Evolutionary conservation across 768 basidiomycete species (phyloP).

Genomic region (Pleurotus eryngii): DNA sequence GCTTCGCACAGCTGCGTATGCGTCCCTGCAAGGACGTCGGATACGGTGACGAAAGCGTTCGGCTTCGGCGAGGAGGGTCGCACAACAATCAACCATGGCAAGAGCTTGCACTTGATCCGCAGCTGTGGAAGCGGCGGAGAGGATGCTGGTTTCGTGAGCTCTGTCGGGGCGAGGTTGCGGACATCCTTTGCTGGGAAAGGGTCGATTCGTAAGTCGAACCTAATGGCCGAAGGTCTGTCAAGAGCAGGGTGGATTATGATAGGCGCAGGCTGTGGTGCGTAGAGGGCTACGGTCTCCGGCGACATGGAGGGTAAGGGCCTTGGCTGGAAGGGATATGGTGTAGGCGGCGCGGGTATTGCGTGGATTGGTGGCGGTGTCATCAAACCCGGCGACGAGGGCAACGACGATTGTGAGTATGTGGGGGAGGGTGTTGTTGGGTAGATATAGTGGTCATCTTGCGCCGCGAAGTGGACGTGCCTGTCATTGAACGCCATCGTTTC

Average conservation of each 20-base stretch:
- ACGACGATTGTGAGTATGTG: neutral
- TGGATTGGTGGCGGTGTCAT: neutral
- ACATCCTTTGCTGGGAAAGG: neutral
- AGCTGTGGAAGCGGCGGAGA: slow-evolving; percentile 18
- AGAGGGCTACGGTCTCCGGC: neutral
- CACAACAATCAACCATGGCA: slow-evolving; percentile 19
- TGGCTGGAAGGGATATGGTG: neutral
- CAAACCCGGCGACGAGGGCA: slow-evolving; percentile 5
- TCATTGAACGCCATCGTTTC: neutral
- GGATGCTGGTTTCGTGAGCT: slow-evolving; percentile 21
- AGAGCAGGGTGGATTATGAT: neutral
- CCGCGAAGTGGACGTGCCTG: slow-evolving; percentile 6
- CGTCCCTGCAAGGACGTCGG: slow-evolving; percentile 40
- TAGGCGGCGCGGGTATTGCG: neutral
- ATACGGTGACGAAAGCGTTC: slow-evolving; percentile 21
- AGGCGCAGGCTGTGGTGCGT: neutral
- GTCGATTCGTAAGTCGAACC: neutral
- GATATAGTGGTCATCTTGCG: slow-evolving; percentile 2
- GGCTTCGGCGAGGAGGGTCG: slow-evolving; percentile 16
- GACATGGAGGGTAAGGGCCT: neutral
- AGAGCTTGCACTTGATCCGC: slow-evolving; percentile 14
- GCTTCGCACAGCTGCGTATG: slow-evolving; percentile 35
- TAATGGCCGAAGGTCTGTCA: neutral
- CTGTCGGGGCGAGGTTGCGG: slow-evolving; percentile 11
- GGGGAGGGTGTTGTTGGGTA: slow-evolving; percentile 5